These are phyloP conservation scores for Sporothrix pallida DNA, from an alignment of 2,329 filamentous ascomycete genomes.

Conservation along the genomic window DNA sequence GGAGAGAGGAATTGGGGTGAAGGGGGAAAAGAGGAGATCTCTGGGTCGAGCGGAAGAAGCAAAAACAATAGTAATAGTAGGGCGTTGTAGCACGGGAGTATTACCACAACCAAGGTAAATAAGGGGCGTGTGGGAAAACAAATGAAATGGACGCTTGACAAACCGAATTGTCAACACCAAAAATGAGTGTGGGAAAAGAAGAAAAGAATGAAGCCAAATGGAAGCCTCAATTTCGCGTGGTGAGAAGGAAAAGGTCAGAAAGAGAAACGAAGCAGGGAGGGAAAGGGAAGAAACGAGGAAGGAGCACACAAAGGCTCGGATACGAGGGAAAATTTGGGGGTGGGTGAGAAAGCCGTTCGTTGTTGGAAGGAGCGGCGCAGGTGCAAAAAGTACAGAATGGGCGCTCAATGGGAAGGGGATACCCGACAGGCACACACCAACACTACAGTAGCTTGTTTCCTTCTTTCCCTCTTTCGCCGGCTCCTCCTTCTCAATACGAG, in stretches of 20 bases:
- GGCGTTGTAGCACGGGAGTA: slow-evolving; percentile 7
- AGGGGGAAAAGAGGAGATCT: not conserved
- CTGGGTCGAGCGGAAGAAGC: slow-evolving; percentile 14
- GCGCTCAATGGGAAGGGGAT: slow-evolving; percentile 23
- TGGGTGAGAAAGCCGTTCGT: not conserved
- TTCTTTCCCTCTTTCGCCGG: not conserved
- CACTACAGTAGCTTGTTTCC: not conserved
- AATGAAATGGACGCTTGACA: not conserved
- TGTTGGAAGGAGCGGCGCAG: not conserved
- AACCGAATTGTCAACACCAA: not conserved
- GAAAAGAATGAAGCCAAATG: slow-evolving; percentile 21
- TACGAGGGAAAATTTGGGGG: slow-evolving; percentile 22
- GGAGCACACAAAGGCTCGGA: not conserved
- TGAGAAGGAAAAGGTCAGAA: slow-evolving; percentile 15
- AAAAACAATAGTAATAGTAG: slow-evolving; percentile 3
- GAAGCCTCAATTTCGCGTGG: slow-evolving; percentile 14
- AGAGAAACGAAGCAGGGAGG: not conserved
- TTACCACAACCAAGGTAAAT: slow-evolving; percentile 7
- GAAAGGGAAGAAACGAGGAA: slow-evolving; percentile 18
- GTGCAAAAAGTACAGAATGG: not conserved
- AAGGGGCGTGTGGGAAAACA: not conserved
- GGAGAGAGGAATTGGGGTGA: not conserved
- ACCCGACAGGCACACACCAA: slow-evolving; percentile 11
- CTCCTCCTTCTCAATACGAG: slow-evolving; percentile 23
- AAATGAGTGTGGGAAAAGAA: not conserved